phyloP scores from a whole-genome alignment of 352 stramenopile species.

The Phytophthora citricola region DNA sequence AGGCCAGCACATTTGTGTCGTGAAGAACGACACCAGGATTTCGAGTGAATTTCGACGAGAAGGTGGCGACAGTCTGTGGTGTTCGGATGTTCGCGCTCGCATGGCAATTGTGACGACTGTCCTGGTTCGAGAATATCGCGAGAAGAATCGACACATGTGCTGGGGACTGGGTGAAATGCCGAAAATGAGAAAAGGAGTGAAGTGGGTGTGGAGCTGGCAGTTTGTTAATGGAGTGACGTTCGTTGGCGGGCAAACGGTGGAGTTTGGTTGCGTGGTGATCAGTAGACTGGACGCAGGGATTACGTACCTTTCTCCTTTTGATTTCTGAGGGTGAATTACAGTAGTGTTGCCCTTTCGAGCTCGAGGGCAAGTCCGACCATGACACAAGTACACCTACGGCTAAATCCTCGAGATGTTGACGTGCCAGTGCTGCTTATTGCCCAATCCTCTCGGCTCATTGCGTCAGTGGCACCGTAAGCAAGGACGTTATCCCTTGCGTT shows the following conservation, averaged over 20 bases:
- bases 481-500: background rate
- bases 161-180: conserved; percentile 53
- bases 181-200: background rate
- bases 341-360: background rate
- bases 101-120: conserved; percentile 31
- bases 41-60: conserved; percentile 6
- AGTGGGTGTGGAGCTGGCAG: conserved; percentile 27
- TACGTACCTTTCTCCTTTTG: conserved; percentile 56
- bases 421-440: background rate
- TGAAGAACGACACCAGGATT: conserved; percentile 18
- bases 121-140: conserved; percentile 37
- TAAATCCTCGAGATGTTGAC: background rate
- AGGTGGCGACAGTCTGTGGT: conserved; percentile 17
- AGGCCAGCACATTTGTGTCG: conserved; percentile 14
- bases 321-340: background rate
- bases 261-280: conserved; percentile 50
- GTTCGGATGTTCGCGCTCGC: conserved; percentile 41
- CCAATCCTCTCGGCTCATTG: background rate
- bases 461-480: background rate
- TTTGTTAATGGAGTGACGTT: conserved; percentile 76
- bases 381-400: background rate
- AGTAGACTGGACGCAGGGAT: conserved; percentile 52
- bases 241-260: conserved; percentile 55
- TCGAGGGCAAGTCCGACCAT: no score
- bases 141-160: conserved; percentile 42